phyloP scores from a whole-genome alignment of 768 basidiomycete species.

The Mycena chlorophos region DNA sequence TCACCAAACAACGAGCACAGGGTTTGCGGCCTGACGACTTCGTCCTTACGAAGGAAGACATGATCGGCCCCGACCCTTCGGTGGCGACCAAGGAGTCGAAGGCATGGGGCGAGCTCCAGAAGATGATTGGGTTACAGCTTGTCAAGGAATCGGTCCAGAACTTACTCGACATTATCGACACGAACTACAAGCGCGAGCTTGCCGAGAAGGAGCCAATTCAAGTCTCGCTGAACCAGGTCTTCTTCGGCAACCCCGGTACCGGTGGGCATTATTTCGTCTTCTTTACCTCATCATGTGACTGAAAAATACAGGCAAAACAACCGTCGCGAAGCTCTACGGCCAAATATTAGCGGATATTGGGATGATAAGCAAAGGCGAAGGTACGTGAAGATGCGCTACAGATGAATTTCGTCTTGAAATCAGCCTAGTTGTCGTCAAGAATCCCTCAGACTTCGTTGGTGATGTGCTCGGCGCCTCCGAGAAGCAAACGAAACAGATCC shows the following conservation, averaged over 20 bases:
- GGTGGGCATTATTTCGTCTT: neutral
- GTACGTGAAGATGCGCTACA: constrained; percentile 32
- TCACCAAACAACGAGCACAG: constrained; percentile 40
- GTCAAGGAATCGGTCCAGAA: constrained; percentile 57
- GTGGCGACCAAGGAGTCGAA: constrained; percentile 43
- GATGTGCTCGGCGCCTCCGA: constrained; percentile 59
- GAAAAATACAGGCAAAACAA: constrained; percentile 64
- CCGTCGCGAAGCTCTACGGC: constrained; percentile 67
- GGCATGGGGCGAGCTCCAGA: constrained; percentile 54
- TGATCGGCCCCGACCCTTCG: constrained; percentile 67
- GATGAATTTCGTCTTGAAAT: neutral
- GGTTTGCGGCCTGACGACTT: constrained; percentile 51
- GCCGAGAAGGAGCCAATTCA: constrained; percentile 52
- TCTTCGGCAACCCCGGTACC: constrained; percentile 62
- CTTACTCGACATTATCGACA: constrained; percentile 46
- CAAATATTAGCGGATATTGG: constrained; percentile 60
- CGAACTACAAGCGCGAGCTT: constrained; percentile 63
- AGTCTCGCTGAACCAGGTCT: constrained; percentile 62
- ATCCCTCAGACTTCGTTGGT: constrained; percentile 71
- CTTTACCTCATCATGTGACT: neutral
- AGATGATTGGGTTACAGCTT: constrained; percentile 51
- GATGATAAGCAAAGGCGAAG: constrained; percentile 73
- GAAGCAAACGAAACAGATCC: constrained; percentile 61
- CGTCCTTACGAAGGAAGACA: constrained; percentile 50
- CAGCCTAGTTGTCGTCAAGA: constrained; percentile 58